A percentile compares a stretch with the other conserved stretches of the same genome.
These are phyloP conservation scores for Phytophthora multivora DNA, from an alignment of 352 stramenopile genomes.

Conservation along the genomic window DNA sequence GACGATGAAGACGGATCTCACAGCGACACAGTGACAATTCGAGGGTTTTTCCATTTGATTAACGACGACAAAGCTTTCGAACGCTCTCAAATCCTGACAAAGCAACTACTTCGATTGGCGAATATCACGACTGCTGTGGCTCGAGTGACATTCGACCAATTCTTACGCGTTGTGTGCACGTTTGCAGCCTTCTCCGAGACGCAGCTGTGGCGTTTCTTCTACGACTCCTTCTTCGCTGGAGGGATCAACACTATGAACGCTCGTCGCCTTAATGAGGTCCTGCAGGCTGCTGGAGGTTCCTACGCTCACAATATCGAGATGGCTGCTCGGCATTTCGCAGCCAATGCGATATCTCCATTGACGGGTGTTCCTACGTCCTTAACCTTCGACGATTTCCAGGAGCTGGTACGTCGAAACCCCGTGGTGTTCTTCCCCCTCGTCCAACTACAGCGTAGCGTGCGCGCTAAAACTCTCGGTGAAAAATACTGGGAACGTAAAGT, in stretches of 20 bases:
- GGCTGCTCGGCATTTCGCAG: slow-evolving; percentile 43
- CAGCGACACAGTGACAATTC: slow-evolving; percentile 45
- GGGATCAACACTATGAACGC: slow-evolving; percentile 37
- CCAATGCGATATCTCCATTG: slow-evolving; percentile 27
- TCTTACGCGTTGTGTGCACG: slow-evolving; percentile 46
- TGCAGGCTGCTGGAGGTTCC: slow-evolving; percentile 47
- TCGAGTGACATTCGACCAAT: slow-evolving; percentile 63
- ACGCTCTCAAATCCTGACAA: slow-evolving; percentile 46
- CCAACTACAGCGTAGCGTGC: slow-evolving; percentile 53
- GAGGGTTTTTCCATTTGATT: slow-evolving; percentile 65
- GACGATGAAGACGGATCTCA: slow-evolving; percentile 39
- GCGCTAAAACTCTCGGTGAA: slow-evolving; percentile 39
- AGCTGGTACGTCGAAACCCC: slow-evolving; percentile 48
- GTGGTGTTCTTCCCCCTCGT: slow-evolving; percentile 63
- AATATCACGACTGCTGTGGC: slow-evolving; percentile 23
- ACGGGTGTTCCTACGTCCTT: slow-evolving; percentile 23
- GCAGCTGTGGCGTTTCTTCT: slow-evolving; percentile 67
- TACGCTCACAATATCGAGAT: slow-evolving; percentile 55
- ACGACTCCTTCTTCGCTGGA: slow-evolving; percentile 47
- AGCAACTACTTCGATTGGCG: slow-evolving; percentile 44
- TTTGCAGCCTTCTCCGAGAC: slow-evolving; percentile 54
- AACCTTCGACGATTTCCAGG: slow-evolving; percentile 60
- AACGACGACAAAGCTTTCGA: slow-evolving; percentile 40
- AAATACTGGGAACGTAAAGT: slow-evolving; percentile 61
- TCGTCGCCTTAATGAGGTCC: slow-evolving; percentile 39